These are phyloP conservation scores for Vitis rupestris DNA, from an alignment of 164 flowering plant species.

Conservation along the genomic window DNA sequence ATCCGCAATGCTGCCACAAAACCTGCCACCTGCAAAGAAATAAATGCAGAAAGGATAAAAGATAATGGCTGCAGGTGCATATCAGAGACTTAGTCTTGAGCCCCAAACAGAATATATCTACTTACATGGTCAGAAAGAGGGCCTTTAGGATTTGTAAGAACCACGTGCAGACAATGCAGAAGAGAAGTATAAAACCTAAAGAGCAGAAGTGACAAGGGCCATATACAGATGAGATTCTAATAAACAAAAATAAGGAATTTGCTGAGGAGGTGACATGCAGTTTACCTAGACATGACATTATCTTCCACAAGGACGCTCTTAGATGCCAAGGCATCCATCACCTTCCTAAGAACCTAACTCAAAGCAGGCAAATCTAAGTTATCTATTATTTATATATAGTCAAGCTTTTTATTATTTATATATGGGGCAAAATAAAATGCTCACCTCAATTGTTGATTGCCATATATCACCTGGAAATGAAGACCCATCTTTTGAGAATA, in stretches of 20 bases:
- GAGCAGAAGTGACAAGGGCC: constrained; percentile 1
- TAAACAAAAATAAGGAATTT: background rate
- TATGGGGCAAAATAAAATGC: constrained; percentile 1
- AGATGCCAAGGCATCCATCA: constrained; percentile 65
- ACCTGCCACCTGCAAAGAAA: constrained; percentile 64
- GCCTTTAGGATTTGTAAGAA: constrained; percentile 64
- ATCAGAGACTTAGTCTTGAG: background rate
- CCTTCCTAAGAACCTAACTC: constrained; percentile 64
- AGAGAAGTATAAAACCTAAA: constrained; percentile 79
- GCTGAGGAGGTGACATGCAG: background rate
- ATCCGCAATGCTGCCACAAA: constrained; percentile 65
- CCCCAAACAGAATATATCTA: constrained; percentile 1
- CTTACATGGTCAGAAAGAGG: constrained; percentile 82
- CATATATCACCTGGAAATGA: constrained; percentile 59
- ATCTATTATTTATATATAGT: background rate
- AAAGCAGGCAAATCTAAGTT: constrained; percentile 9
- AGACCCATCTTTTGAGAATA: constrained; percentile 51
- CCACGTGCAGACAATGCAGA: constrained; percentile 75
- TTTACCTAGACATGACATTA: constrained; percentile 57
- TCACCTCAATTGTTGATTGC: constrained; percentile 71
- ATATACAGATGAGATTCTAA: background rate
- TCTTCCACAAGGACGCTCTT: constrained; percentile 56
- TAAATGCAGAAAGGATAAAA: constrained; percentile 6
- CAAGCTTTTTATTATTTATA: background rate
- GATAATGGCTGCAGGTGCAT: background rate